Evolutionary conservation across 371 early-diverging fungal species (phyloP), one percentile per base, ranked within the genome.

Genomic region (Mucor irregularis): DNA sequence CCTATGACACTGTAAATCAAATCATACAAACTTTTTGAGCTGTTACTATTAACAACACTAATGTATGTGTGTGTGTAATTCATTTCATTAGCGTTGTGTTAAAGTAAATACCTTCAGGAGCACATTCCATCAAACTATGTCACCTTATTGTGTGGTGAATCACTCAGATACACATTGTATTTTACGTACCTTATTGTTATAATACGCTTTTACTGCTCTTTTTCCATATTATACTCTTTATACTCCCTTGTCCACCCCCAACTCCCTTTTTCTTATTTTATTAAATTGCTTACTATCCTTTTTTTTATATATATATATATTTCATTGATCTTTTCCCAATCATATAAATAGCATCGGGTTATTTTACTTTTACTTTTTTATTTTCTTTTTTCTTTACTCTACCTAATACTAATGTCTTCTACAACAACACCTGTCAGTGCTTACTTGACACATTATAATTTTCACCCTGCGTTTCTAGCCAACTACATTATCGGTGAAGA

Each of bases 401-500:
- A 13, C 39, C n/a, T 14, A 24, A 43, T 17, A 48, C 11, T 28
- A 10, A 53, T 43, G 17, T 21, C 43, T 33, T 39, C 25, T 22
- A 31, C 14, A 13, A 10, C 17, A 11, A n/a, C 39, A 13, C 28
- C 30, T 11, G 22, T 50, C 10, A 19, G 44, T 21, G 33, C 40
- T 13, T 35, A 58, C 22, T 33, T 63, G 37, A 24, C 44, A 6
- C 57, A 68, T 26, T 72, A 78, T 44, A 7, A 56, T 13, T 61
- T 85, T 14, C 73, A 73, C 10, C 73, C 79, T 13, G 59, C 66
- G 24, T 85, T 89, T 49, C 21, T 66, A 14, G 43, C 64, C 11
- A 71, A 82, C 45, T 89, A 88, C 53, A 52, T 56, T 5, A 58
- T 89, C 7, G 81, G 81, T 8, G 83, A 85, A 49, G 87, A 87